phyloP scores from a whole-genome alignment of 306 rosid species.

The Delonix regia region DNA sequence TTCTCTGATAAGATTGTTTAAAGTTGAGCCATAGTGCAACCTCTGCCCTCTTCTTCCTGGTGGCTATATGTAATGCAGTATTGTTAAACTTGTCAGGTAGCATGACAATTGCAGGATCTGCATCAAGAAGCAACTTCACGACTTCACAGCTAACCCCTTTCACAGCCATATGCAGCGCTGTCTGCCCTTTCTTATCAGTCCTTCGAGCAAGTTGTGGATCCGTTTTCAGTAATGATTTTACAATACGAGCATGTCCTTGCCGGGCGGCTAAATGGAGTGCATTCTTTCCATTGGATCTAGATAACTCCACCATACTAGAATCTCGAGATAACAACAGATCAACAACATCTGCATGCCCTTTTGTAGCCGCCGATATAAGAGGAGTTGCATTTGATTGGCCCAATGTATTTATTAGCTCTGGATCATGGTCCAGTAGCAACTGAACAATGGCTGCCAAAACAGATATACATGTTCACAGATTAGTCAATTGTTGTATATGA shows the following conservation, averaged over 20 bases:
- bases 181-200: slow-evolving; percentile 88
- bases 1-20: neutral
- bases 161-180: slow-evolving; percentile 89
- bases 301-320: slow-evolving; percentile 63
- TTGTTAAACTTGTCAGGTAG: slow-evolving; percentile 86
- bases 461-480: too few relatives aligned
- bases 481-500: neutral
- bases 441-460: slow-evolving; percentile 51
- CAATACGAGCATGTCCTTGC: slow-evolving; percentile 76
- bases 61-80: slow-evolving; percentile 85
- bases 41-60: slow-evolving; percentile 88
- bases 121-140: slow-evolving; percentile 65
- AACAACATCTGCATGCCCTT: slow-evolving; percentile 73
- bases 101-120: slow-evolving; percentile 72
- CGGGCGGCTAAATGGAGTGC: slow-evolving; percentile 87
- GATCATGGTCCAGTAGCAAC: slow-evolving; percentile 71
- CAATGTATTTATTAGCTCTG: slow-evolving; percentile 67
- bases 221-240: slow-evolving; percentile 53
- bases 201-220: slow-evolving; percentile 80
- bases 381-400: slow-evolving; percentile 88
- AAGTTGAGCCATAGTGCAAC: slow-evolving; percentile 43
- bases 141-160: slow-evolving; percentile 78
- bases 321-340: slow-evolving; percentile 50
- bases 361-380: slow-evolving; percentile 76
- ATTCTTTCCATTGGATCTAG: slow-evolving; percentile 83